Percentiles rank a stretch among this genome's conserved stretches.
Evolutionary conservation across 768 basidiomycete species (phyloP).

Genomic region (Termitomyces titanicus): DNA sequence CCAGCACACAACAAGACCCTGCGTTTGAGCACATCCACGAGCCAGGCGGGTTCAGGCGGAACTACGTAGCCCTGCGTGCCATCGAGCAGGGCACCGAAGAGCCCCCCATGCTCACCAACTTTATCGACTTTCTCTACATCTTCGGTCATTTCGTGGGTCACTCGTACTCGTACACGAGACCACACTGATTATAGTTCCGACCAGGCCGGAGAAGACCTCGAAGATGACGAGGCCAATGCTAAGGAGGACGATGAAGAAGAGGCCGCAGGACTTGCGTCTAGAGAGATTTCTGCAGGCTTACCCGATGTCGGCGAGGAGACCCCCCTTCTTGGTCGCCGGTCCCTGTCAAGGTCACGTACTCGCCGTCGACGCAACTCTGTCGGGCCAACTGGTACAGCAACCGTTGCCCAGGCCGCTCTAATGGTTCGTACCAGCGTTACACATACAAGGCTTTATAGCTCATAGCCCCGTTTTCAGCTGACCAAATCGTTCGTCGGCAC

Average conservation of each 20-base stretch:
- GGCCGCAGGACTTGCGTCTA: slow-evolving; percentile 21
- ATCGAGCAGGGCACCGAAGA: slow-evolving; percentile 63
- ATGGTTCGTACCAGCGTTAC: slow-evolving; percentile 56
- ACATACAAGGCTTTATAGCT: not conserved
- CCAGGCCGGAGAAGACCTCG: slow-evolving; percentile 88
- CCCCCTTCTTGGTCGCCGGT: slow-evolving; percentile 44
- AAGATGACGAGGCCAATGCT: slow-evolving; percentile 80
- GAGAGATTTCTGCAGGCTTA: slow-evolving; percentile 14
- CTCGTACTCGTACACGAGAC: not conserved
- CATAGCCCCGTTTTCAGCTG: slow-evolving; percentile 44
- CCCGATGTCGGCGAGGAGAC: slow-evolving; percentile 44
- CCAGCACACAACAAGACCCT: slow-evolving; percentile 57
- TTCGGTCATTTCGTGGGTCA: slow-evolving; percentile 92
- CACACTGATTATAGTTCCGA: slow-evolving; percentile 3
- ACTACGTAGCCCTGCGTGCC: slow-evolving; percentile 75
- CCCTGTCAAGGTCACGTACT: slow-evolving; percentile 47
- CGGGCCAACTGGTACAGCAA: slow-evolving; percentile 78
- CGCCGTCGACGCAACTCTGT: slow-evolving; percentile 54
- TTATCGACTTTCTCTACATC: slow-evolving; percentile 91
- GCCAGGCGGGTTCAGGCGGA: slow-evolving; percentile 91
- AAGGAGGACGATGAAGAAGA: slow-evolving; percentile 64
- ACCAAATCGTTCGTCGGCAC: slow-evolving; percentile 95
- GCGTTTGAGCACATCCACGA: slow-evolving; percentile 92
- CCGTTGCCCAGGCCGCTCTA: slow-evolving; percentile 84
- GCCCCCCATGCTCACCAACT: slow-evolving; percentile 70